These are phyloP conservation scores for Cercospora citrullina DNA, from an alignment of 2,329 filamentous ascomycete genomes.

Conservation along the genomic window DNA sequence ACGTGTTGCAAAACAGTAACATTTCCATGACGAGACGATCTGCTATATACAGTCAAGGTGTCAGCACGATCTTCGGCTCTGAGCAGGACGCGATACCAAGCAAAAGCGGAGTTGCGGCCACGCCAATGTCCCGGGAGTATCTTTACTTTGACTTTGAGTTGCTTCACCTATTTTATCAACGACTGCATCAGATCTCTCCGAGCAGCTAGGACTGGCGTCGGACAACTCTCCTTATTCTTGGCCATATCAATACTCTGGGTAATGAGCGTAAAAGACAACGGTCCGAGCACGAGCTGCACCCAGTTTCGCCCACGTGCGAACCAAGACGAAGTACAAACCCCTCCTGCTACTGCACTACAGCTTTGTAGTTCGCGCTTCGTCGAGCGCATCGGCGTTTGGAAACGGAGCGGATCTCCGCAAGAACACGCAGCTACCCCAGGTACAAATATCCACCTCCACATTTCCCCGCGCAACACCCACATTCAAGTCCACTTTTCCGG, in stretches of 20 bases:
- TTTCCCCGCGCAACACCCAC: neutral
- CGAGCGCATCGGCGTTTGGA: neutral
- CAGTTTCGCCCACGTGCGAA: neutral
- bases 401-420: neutral
- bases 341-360: neutral
- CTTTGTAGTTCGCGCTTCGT: neutral
- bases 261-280: neutral
- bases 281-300: neutral
- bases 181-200: neutral
- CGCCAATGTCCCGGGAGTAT: neutral
- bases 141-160: neutral
- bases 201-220: neutral
- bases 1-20: neutral
- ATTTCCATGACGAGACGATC: neutral
- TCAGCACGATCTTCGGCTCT: neutral
- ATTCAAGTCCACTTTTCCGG: neutral
- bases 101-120: neutral
- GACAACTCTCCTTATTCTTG: neutral
- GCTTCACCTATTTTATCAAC: neutral
- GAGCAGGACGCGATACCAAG: neutral
- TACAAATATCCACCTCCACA: neutral
- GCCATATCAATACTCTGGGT: neutral
- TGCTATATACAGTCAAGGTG: neutral
- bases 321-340: neutral
- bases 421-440: neutral